Conservation (phyloP, 164 flowering plant species). For the Vitis cinerea region DNA sequence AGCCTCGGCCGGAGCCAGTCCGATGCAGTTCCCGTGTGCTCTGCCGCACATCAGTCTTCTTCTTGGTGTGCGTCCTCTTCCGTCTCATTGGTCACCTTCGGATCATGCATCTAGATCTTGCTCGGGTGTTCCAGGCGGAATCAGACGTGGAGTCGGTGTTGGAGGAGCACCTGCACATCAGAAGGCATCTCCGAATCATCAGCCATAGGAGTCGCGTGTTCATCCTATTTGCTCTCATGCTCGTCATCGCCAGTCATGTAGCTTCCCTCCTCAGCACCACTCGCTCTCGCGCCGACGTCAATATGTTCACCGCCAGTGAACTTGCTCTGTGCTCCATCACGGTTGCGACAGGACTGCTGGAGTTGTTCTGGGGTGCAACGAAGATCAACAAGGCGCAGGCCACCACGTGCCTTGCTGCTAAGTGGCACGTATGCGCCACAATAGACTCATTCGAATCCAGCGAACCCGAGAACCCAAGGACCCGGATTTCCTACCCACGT, state of each 20-base stretch:
- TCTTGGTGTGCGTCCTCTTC: conserved; percentile 55
- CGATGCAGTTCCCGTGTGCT: no score
- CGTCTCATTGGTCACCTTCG: conserved; percentile 57
- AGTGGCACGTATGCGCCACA: no score
- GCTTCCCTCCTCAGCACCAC: conserved; percentile 39
- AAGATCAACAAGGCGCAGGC: no score
- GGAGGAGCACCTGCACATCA: conserved; percentile 34
- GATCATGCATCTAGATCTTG: conserved; percentile 49
- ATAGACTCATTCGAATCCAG: no score
- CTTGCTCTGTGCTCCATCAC: conserved; percentile 21
- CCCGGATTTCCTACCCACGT: no score
- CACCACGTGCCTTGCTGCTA: no score
- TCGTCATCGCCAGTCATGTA: conserved; percentile 53
- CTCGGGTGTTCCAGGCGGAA: conserved; percentile 42
- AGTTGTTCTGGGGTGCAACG: no score
- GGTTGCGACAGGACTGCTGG: no score
- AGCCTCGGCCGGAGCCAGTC: no score
- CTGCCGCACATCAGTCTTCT: conserved; percentile 42
- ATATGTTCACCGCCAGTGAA: conserved; percentile 58
- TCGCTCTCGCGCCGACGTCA: conserved; percentile 34
- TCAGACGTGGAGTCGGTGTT: conserved; percentile 42
- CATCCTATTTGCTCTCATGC: conserved; percentile 38
- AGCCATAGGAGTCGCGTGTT: conserved; percentile 56
- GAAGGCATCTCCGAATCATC: conserved; percentile 31
- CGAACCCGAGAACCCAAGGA: no score